Conservation (phyloP, 176 grass and related monocot species). For the Saccharum spontaneum region DNA sequence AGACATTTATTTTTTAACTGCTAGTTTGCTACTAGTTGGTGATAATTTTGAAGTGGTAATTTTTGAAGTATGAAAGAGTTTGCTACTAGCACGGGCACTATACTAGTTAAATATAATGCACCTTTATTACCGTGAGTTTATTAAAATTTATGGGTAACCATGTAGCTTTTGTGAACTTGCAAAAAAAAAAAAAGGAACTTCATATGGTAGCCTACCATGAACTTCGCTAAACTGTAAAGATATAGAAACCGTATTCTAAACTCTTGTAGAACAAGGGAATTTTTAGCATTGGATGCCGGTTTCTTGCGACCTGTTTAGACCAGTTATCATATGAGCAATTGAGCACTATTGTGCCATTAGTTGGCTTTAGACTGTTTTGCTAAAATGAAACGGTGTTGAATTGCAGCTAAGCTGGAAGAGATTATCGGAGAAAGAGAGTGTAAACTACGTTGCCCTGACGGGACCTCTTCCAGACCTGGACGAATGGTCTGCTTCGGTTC, state of each 20-base stretch:
- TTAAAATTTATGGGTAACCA: neutral
- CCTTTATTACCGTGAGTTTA: neutral
- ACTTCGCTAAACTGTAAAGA: neutral
- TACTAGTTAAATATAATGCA: neutral
- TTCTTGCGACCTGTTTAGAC: neutral
- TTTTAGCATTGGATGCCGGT: neutral
- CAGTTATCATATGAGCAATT: neutral
- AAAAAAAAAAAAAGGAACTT: neutral
- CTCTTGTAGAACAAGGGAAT: neutral
- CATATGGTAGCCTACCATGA: neutral
- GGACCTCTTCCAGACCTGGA: slow-evolving; percentile 80
- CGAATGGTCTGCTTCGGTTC: slow-evolving; percentile 63
- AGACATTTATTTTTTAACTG: neutral
- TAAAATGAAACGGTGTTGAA: slow-evolving; percentile 7
- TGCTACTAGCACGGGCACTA: no score
- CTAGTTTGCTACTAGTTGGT: neutral
- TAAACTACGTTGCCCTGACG: slow-evolving; percentile 85
- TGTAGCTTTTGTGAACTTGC: neutral
- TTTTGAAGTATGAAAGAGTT: neutral
- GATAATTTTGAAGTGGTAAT: neutral
- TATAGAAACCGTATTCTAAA: neutral
- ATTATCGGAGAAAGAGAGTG: slow-evolving; percentile 65
- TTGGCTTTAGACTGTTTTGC: neutral
- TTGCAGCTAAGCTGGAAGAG: slow-evolving; percentile 84
- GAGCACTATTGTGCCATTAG: neutral